Percentiles rank a stretch among this genome's conserved stretches.
These are phyloP conservation scores for Fraxinus americana DNA, from an alignment of 257 asterid species.

Conservation along the genomic window DNA sequence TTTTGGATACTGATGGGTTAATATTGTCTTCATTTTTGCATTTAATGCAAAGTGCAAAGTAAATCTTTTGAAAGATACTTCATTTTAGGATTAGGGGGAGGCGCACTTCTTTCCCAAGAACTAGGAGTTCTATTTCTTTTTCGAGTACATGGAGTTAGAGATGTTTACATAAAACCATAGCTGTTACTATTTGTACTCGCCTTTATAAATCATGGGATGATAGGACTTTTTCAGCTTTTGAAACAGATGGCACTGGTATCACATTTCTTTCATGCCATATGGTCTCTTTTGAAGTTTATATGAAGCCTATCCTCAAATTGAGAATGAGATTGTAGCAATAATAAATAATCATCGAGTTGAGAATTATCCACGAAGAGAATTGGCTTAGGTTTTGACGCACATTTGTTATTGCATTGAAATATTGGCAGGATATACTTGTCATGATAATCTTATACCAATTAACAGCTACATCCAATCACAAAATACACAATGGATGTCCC, in stretches of 20 bases:
- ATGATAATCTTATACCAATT: background rate
- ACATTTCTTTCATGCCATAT: conserved; percentile 17
- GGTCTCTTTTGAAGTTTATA: background rate
- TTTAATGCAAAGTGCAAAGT: conserved; percentile 11
- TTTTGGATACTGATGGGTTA: background rate
- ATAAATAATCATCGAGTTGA: background rate
- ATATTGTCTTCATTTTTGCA: conserved; percentile 16
- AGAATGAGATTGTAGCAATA: background rate
- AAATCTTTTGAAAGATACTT: background rate
- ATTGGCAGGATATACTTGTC: background rate
- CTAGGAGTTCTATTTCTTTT: background rate
- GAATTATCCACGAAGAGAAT: background rate
- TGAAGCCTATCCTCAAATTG: background rate
- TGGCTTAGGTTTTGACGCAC: background rate
- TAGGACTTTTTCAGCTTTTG: conserved; percentile 7
- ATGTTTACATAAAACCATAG: background rate
- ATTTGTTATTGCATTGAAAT: too few species aligned
- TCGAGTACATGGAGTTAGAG: conserved; percentile 2
- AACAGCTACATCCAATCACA: background rate
- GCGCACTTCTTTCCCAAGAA: background rate
- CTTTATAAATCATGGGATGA: background rate
- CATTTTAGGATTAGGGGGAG: background rate
- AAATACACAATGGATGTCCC: background rate
- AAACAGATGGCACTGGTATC: conserved; percentile 1
- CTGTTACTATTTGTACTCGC: background rate